Conservation (phyloP, 176 grass and related monocot genomes). For the Tuctoria greenei region DNA sequence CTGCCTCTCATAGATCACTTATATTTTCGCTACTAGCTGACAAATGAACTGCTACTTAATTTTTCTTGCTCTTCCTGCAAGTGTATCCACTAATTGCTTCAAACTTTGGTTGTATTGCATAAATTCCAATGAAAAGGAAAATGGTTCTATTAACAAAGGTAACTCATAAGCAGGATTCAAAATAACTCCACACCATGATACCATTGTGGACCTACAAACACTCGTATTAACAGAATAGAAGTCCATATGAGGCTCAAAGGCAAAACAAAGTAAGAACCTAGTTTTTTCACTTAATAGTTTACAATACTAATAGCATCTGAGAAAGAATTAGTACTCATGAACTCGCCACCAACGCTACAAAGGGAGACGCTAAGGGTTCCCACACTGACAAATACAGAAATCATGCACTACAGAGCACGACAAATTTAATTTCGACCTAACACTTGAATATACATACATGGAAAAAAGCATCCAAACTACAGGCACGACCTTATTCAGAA, state of each 20-base stretch:
- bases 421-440: neutral
- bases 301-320: neutral
- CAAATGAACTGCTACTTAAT: neutral
- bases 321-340: neutral
- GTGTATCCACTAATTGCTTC: neutral
- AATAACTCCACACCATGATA: neutral
- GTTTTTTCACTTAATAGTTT: neutral
- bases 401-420: neutral
- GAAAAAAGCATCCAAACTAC: conserved; percentile 16
- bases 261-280: conserved; percentile 4
- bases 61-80: neutral
- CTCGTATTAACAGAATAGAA: neutral
- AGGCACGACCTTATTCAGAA: conserved; percentile 1
- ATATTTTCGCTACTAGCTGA: neutral
- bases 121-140: neutral
- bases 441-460: neutral
- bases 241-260: neutral
- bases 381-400: neutral
- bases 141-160: neutral
- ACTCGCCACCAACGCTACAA: neutral
- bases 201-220: neutral
- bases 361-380: neutral
- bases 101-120: neutral
- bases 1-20: neutral
- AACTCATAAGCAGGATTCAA: neutral